These are phyloP conservation scores for Zygosaccharomyces bisporus DNA, from an alignment of 805 yeast species.

Conservation along the genomic window DNA sequence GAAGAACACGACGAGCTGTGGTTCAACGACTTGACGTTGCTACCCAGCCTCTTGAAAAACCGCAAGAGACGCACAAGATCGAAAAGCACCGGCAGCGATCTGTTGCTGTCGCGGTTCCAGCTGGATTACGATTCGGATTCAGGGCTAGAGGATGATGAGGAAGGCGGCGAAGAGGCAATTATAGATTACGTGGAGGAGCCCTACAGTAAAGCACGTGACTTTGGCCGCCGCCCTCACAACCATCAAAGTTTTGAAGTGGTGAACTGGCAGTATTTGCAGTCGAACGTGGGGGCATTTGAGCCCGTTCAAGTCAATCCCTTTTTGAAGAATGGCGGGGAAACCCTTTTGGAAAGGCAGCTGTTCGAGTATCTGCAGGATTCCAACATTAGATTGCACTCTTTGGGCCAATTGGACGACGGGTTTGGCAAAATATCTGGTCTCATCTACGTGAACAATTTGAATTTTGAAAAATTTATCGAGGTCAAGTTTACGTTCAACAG, in stretches of 20 bases:
- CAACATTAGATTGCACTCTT: constrained; percentile 25
- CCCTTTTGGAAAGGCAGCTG: constrained; percentile 16
- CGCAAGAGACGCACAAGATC: background rate
- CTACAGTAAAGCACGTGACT: constrained; percentile 9
- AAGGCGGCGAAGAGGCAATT: constrained; percentile 9
- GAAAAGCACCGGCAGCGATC: background rate
- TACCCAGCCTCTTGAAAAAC: constrained; percentile 11
- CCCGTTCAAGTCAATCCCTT: constrained; percentile 10
- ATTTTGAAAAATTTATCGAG: constrained; percentile 35
- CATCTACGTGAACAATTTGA: constrained; percentile 32
- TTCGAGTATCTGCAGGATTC: constrained; percentile 23
- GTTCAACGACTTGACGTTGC: constrained; percentile 15
- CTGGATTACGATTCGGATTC: constrained; percentile 24
- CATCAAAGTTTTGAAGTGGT: constrained; percentile 9
- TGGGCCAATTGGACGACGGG: constrained; percentile 14
- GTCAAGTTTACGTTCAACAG: constrained; percentile 34
- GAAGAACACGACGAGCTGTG: constrained; percentile 19
- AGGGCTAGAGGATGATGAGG: constrained; percentile 18
- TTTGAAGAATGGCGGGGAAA: constrained; percentile 1
- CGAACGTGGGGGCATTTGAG: constrained; percentile 13
- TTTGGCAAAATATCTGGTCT: constrained; percentile 26
- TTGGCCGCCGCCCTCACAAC: constrained; percentile 3
- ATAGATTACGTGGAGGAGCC: constrained; percentile 5
- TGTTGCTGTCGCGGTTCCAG: constrained; percentile 11
- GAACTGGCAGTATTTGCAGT: constrained; percentile 14